Base-by-base conservation (phyloP, 2,329 filamentous ascomycete genomes). In the Tolypocladium cylindrosporum region DNA sequence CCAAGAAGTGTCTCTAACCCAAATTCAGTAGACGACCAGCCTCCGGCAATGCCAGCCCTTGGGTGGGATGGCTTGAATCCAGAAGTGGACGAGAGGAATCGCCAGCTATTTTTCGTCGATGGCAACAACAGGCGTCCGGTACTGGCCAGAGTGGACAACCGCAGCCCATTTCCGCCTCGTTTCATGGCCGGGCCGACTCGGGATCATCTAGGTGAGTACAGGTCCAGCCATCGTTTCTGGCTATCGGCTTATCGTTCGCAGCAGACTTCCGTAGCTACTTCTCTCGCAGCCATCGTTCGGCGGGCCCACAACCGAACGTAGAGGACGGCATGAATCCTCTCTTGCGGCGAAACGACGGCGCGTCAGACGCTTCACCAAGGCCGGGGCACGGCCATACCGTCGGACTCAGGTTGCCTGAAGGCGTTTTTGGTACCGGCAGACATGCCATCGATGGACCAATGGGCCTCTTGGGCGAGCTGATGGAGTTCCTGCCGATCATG, bases 291-390 rank as follows among this genome's bases (percentile, higher is more conserved):
- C 80, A 85, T 64, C 78, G 83, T 58, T 71, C 80, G 56, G 78
- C 78, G 53, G 76, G 74, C 24, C 76, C 81, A 39, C 74, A 82
- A 56, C 79, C 82, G 58, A 79, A 79, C 36, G 79, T 82, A 40
- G 91, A 96, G 62, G 92, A 97, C 68, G 91, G 91, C 4, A 80
- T 86, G 27, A 97, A 97, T 67, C 93, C 93, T 50, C 79, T 97
- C 14, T 83, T 97, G 57, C 88, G 91, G 62, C 87, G 90, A 52
- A 72, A 68, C 54, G 74, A 75, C 27, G 66, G 72, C 34, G 71
- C 68, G 31, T 74, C 75, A 58, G 79, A 84, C 21, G 67, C 67
- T 40, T 67, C 77, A 10, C 77, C 81, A 55, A 81, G 81, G 54
- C 74, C 75, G 51, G 71, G 74, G 43, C 73, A 81, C 37, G 72